Base-by-base conservation (phyloP, 352 stramenopile species). In the Peronospora farinosa region DNA sequence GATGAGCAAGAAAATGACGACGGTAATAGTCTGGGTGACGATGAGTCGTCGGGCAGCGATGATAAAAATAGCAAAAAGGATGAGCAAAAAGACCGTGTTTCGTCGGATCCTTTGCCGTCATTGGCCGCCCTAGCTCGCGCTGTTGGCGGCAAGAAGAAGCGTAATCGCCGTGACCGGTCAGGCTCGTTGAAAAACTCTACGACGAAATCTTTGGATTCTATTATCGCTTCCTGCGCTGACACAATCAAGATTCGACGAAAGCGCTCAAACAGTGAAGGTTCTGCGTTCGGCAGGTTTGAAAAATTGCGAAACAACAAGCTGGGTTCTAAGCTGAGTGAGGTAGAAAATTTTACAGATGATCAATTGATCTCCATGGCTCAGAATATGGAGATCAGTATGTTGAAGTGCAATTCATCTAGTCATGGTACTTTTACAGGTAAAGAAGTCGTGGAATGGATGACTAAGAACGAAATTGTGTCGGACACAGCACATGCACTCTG, bases 301-400 rank as follows among this genome's bases (percentile, higher is more conserved):
- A 60, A 46, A 6, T 58, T 59, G 5, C 44, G 65, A 28, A 61
- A 57, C 21, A 66, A 41, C 23, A 65, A 63, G 27, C 33, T 63
- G 13, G 45, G 43, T 6, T 54, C 57, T 11, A 50, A 80, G 35
- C 68, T 64, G 6, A 85, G 70, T 41, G 67, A 87, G 40, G 60
- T 87, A 12, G 81, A 92, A 57, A 88, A 85, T 30, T 88, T 88
- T 25, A 85, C 78, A 9, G 59, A 79, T 15, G 77, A 86, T 32
- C 78, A 92, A 43, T 65, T 92, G 43, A 71, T 83, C 36, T 77
- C 78, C 6, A 87, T 92, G 59, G 78, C 78, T 2, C 73, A 86
- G 33, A 92, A 85, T 43, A 64, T 92, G 50, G 72, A 86, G 47
- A 60, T 74, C 12, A 84, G 65, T 39, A 68, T 88, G 64, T 11